These are phyloP conservation scores for Pholiota molesta DNA, from an alignment of 768 basidiomycete genomes.

Conservation along the genomic window DNA sequence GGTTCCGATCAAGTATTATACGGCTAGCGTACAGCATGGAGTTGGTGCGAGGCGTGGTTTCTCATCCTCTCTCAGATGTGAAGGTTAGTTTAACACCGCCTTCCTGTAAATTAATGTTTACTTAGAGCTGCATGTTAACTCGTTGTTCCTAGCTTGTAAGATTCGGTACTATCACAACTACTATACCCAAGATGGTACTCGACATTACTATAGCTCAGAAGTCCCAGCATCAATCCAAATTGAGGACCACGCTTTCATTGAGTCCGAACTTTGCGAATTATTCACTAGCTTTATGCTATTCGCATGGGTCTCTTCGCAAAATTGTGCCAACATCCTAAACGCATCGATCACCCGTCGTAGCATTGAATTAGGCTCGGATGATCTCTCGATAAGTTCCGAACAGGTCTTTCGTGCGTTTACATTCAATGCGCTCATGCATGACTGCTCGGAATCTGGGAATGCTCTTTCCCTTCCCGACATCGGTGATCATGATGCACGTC, in stretches of 20 bases:
- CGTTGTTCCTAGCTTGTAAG: not conserved
- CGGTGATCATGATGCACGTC: constrained; percentile 15
- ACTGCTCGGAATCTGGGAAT: constrained; percentile 4
- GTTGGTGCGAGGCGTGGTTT: constrained; percentile 3
- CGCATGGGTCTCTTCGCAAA: constrained; percentile 19
- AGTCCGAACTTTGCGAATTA: constrained; percentile 13
- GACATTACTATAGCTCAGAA: not conserved
- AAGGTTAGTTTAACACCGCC: not conserved
- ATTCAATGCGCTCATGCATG: constrained; percentile 12
- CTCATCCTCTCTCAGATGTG: constrained; percentile 12
- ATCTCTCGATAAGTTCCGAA: constrained; percentile 10
- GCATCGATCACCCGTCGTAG: constrained; percentile 1
- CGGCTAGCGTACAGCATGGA: not conserved
- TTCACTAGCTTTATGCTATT: constrained; percentile 16
- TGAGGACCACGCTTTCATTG: constrained; percentile 13
- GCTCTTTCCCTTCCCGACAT: constrained; percentile 11
- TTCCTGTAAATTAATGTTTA: not conserved
- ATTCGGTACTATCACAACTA: constrained; percentile 14
- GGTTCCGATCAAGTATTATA: constrained; percentile 2
- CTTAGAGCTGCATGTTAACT: not conserved
- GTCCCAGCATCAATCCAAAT: constrained; percentile 7
- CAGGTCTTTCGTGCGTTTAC: constrained; percentile 18
- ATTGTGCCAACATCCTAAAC: constrained; percentile 17
- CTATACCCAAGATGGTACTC: constrained; percentile 2
- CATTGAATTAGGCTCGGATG: not conserved